Percentiles rank a stretch among this genome's conserved stretches.
These are phyloP conservation scores for Apostasia ramifera DNA, from an alignment of 106 monocot species.

Conservation along the genomic window DNA sequence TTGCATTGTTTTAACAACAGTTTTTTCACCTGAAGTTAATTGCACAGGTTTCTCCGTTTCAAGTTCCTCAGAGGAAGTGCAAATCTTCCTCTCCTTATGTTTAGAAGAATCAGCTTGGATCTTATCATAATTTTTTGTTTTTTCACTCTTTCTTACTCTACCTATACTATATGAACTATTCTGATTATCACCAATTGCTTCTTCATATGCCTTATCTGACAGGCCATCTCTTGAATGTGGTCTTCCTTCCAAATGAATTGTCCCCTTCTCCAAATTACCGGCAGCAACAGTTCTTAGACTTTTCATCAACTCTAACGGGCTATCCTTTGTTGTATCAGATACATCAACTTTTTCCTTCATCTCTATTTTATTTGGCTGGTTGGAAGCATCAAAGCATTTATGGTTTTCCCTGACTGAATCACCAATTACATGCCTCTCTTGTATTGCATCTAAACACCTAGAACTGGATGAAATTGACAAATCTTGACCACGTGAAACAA, in stretches of 20 bases:
- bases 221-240: conserved; percentile 18
- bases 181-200: conserved; percentile 13
- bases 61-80: conserved; percentile 13
- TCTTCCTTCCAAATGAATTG: conserved; percentile 15
- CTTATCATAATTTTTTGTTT: conserved; percentile 17
- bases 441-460: conserved; percentile 11
- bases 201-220: conserved; percentile 13
- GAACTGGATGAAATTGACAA: conserved; percentile 12
- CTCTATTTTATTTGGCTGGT: conserved; percentile 14
- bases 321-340: conserved; percentile 16
- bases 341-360: conserved; percentile 5
- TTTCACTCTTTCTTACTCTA: conserved; percentile 17
- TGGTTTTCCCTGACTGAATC: conserved; percentile 13
- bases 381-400: conserved; percentile 2
- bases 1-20: conserved; percentile 22
- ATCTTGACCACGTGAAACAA: conserved; percentile 18
- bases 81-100: conserved; percentile 21
- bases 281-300: conserved; percentile 11
- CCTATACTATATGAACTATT: conserved; percentile 5
- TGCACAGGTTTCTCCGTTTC: conserved; percentile 15
- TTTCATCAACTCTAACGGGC: conserved; percentile 5
- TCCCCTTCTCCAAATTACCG: conserved; percentile 22
- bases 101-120: conserved; percentile 16
- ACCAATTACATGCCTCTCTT: conserved; percentile 11
- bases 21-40: conserved; percentile 22